Evolutionary conservation across 306 rosid species (phyloP).

Genomic region (Cicer cuneatum): DNA sequence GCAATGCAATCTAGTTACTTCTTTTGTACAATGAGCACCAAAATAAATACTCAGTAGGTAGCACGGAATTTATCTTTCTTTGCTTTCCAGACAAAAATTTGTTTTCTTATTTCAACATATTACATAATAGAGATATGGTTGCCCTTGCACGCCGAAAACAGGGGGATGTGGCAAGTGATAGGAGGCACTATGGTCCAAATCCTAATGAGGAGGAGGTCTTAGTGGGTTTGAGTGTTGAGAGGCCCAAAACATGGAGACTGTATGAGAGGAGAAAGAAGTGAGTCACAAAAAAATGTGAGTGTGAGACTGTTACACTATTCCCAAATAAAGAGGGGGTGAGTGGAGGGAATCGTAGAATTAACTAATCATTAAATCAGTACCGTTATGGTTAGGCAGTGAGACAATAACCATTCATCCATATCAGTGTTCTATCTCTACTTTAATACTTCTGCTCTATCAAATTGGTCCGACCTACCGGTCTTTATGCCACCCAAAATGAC

Average conservation of each 20-base stretch:
- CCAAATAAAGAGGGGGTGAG: not conserved
- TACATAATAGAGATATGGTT: not conserved
- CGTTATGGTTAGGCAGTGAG: no score
- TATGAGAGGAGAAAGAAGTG: not conserved
- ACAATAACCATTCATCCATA: not conserved
- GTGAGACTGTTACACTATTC: not conserved
- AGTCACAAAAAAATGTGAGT: not conserved
- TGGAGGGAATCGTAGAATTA: not conserved
- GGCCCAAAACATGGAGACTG: not conserved
- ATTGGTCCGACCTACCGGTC: not conserved
- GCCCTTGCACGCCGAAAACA: not conserved
- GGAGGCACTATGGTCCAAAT: not conserved
- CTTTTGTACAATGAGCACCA: slow-evolving; percentile 16
- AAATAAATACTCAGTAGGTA: slow-evolving; percentile 15
- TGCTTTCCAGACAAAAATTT: not conserved
- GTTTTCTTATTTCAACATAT: not conserved
- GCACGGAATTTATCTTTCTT: slow-evolving; percentile 10
- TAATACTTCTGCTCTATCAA: no score
- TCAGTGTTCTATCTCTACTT: no score
- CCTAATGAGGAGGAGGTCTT: not conserved
- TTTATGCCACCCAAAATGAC: no score
- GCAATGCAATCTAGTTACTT: slow-evolving; percentile 9
- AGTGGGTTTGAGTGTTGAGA: not conserved
- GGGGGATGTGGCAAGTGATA: not conserved
- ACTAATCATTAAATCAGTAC: not conserved